Evolutionary conservation across 2,329 filamentous ascomycete species (phyloP).

Genomic region (Aspergillus quadrilineatus): DNA sequence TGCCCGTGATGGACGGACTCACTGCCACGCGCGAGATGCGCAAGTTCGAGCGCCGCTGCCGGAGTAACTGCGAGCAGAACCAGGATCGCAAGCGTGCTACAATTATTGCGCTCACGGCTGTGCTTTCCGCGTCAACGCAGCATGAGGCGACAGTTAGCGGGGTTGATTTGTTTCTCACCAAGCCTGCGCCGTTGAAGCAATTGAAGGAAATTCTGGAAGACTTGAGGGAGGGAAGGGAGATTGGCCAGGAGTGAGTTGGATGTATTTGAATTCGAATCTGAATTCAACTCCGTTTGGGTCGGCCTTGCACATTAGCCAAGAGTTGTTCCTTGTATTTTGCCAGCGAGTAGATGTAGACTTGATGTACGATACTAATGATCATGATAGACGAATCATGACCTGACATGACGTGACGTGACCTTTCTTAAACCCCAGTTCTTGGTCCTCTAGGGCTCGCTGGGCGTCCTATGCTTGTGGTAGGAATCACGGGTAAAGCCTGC

Average conservation of each 20-base stretch:
- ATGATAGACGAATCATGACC: neutral
- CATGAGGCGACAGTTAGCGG: conserved; percentile 27
- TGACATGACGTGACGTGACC: neutral
- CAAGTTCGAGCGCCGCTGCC: conserved; percentile 19
- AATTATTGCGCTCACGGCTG: conserved; percentile 29
- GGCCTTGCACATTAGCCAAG: neutral
- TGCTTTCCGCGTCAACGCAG: conserved; percentile 28
- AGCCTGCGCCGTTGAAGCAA: conserved; percentile 28
- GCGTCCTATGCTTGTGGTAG: too few relatives aligned
- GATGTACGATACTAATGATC: neutral
- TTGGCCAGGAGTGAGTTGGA: neutral
- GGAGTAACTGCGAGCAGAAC: conserved; percentile 4
- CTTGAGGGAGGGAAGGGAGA: neutral
- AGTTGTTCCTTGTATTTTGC: neutral
- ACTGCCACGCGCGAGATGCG: conserved; percentile 30
- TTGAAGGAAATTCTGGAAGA: conserved; percentile 6
- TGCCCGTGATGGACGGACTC: conserved; percentile 37
- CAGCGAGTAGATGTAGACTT: neutral
- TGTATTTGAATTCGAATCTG: neutral
- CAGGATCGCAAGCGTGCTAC: neutral
- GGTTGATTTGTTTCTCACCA: conserved; percentile 30
- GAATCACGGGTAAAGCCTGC: too few relatives aligned
- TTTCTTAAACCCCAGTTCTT: too few relatives aligned
- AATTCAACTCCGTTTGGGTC: too few relatives aligned
- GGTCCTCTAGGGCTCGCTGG: too few relatives aligned